Evolutionary conservation across 2,329 filamentous ascomycete genomes (phyloP).

Genomic region (Alternaria sp.): DNA sequence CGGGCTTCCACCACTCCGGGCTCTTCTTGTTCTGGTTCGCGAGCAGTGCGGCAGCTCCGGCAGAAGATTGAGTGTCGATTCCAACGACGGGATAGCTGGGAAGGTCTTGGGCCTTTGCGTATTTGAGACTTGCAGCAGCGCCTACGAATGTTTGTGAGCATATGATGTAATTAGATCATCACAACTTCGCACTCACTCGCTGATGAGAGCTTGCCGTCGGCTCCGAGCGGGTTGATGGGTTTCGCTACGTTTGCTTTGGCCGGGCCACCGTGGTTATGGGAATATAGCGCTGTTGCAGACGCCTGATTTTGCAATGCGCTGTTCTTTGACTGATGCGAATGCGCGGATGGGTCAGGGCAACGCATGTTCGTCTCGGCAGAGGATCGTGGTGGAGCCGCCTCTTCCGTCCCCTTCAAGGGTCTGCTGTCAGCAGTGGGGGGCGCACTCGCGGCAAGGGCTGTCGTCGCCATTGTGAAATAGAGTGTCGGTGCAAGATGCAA

Average conservation of each 20-base stretch:
- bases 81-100: slow-evolving; percentile 78
- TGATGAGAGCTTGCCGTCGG: slow-evolving; percentile 65
- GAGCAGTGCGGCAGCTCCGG: slow-evolving; percentile 76
- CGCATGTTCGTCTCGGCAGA: slow-evolving; percentile 33
- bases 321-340: slow-evolving; percentile 41
- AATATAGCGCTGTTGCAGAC: slow-evolving; percentile 69
- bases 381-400: slow-evolving; percentile 32
- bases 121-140: slow-evolving; percentile 70
- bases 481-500: background rate
- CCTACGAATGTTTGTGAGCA: slow-evolving; percentile 53
- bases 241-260: slow-evolving; percentile 29
- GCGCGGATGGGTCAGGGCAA: slow-evolving; percentile 57
- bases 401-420: slow-evolving; percentile 31
- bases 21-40: slow-evolving; percentile 76
- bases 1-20: slow-evolving; percentile 72
- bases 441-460: slow-evolving; percentile 29
- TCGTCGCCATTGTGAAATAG: slow-evolving; percentile 37
- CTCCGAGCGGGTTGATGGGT: slow-evolving; percentile 54
- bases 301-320: slow-evolving; percentile 59
- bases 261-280: slow-evolving; percentile 53
- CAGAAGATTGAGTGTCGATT: slow-evolving; percentile 67
- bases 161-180: background rate
- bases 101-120: slow-evolving; percentile 76
- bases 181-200: slow-evolving; percentile 57
- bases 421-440: slow-evolving; percentile 33